Percentiles rank a stretch among this genome's conserved stretches.
Conservation (phyloP, 306 rosid species). For the Hippophae tibetana region DNA sequence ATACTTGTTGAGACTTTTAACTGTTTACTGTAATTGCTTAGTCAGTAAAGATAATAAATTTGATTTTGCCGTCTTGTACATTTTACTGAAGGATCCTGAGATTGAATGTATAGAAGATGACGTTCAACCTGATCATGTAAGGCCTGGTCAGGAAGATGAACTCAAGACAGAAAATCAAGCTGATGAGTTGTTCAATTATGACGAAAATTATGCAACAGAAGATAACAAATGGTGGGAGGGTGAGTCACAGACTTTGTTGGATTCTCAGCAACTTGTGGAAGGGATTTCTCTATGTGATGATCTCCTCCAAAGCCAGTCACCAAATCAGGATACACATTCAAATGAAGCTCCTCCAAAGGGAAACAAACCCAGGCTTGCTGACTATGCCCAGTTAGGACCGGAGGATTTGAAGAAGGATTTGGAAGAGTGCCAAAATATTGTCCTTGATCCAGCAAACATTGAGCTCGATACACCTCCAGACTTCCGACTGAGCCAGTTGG, state of each 20-base stretch:
- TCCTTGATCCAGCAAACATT: conserved; percentile 38
- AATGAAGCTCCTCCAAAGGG: conserved; percentile 24
- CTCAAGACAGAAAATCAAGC: conserved; percentile 17
- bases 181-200: conserved; percentile 20
- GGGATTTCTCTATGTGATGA: conserved; percentile 35
- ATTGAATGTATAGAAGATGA: conserved; percentile 29
- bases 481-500: conserved; percentile 76
- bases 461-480: conserved; percentile 65
- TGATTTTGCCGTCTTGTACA: conserved; percentile 4
- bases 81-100: conserved; percentile 15
- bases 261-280: conserved; percentile 81
- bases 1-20: no score
- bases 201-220: conserved; percentile 40
- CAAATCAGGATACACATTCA: conserved; percentile 29
- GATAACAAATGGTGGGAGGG: conserved; percentile 78
- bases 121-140: conserved; percentile 31
- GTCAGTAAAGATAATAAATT: not conserved
- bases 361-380: conserved; percentile 39
- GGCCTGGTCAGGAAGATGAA: conserved; percentile 20
- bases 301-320: conserved; percentile 75
- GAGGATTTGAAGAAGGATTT: conserved; percentile 72
- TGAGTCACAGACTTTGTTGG: conserved; percentile 66
- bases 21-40: no score
- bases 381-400: conserved; percentile 59
- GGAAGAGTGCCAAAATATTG: conserved; percentile 67